These are phyloP conservation scores for Curvularia hawaiiensis DNA, from an alignment of 2,329 filamentous ascomycete genomes.

Conservation along the genomic window DNA sequence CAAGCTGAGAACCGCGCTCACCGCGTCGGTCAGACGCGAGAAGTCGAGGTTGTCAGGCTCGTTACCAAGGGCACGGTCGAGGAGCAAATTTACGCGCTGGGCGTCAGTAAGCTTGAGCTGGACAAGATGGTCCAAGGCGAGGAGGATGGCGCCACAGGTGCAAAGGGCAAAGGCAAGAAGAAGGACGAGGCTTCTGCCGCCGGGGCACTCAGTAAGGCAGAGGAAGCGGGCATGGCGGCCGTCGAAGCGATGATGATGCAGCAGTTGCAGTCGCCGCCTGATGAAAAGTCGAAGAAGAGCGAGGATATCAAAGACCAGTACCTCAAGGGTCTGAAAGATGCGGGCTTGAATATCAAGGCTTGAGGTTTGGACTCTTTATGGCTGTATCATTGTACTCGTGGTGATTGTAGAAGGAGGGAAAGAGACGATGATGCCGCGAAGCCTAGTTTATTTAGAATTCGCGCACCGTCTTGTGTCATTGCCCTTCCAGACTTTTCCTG, in stretches of 20 bases:
- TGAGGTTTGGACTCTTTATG: neutral
- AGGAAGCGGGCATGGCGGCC: constrained; percentile 40
- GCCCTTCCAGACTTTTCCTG: too few relatives aligned
- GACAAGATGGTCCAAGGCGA: constrained; percentile 74
- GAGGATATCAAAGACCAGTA: constrained; percentile 50
- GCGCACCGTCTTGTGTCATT: neutral
- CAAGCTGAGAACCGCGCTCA: constrained; percentile 98
- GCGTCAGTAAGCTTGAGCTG: constrained; percentile 89
- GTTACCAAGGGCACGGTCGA: constrained; percentile 85
- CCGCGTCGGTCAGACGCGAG: constrained; percentile 86
- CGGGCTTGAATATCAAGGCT: constrained; percentile 46
- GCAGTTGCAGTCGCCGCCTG: constrained; percentile 25
- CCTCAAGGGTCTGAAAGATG: constrained; percentile 48
- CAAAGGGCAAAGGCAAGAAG: constrained; percentile 15
- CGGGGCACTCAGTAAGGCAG: constrained; percentile 43
- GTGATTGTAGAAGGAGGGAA: neutral
- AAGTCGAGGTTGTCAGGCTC: constrained; percentile 88
- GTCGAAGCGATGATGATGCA: constrained; percentile 51
- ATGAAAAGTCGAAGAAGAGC: constrained; percentile 6
- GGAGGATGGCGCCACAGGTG: constrained; percentile 50
- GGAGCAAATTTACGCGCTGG: constrained; percentile 89
- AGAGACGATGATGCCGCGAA: neutral
- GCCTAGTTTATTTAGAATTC: neutral
- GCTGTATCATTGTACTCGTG: too few relatives aligned
- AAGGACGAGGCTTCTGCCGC: constrained; percentile 27